Evolutionary conservation across 495 filamentous ascomycete species (phyloP), one percentile per base, ranked within the genome.

Genomic region (Hapsidospora chrysogenum): DNA sequence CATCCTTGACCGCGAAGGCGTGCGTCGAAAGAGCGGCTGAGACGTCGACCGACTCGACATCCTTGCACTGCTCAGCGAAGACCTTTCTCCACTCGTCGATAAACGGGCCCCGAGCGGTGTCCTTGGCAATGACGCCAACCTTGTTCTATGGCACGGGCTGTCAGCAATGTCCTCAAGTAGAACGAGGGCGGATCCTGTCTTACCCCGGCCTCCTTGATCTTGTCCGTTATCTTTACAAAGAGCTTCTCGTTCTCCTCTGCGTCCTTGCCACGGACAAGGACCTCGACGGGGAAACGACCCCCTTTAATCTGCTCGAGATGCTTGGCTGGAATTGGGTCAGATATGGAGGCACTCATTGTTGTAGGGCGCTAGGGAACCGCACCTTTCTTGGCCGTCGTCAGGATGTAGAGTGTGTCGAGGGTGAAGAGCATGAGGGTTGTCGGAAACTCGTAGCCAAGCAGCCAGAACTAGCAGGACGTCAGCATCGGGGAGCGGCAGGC

Each of bases 301-400:
- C 79, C 83, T 53, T 92, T 94, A 45, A 99, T 63, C 33, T 80
- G 76, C 45, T 95, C 85, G 25, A 99, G 67, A 56, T 95, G 85
- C 54, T 89, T 84, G 14, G 92, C 89, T 94, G 45, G 33, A 31
- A 15, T 36, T 29, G 32, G 17, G 28, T 39, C 22, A 40, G 26
- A 35, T 60, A 35, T 62, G 44, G 19, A 20, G 36, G 38, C 17
- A 31, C 31, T 6, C 22, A 9, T 17, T 17, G 13, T 15, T 39
- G 15, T 17, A 17, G 15, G 29, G 14, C 25, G n/a, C 11, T 18
- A n/a, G 27, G 4, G 31, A 17, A 13, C 30, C 53, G 39, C 50
- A 89, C 86, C 85, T 74, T 99, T 99, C 60, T 99, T 99, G 14
- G 82, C 76, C 9, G 89, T 96, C 2, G 92, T 96, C 36, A 96